Conservation (phyloP, 805 yeast species). For the Metschnikowia baotianmanensis region DNA sequence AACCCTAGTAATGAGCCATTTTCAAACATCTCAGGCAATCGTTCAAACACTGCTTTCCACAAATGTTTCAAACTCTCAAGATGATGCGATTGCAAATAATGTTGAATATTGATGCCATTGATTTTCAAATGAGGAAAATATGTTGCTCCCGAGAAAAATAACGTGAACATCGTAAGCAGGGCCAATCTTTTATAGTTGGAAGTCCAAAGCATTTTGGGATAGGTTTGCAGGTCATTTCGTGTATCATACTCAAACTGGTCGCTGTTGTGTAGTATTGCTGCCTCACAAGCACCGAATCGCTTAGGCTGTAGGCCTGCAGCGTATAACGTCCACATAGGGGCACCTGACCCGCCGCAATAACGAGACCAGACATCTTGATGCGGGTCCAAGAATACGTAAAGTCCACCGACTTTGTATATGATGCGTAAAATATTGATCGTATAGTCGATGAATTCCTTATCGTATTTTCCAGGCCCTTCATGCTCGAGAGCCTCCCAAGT, state of each 20-base stretch:
- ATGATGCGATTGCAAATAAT: conserved; percentile 66
- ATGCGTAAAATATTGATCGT: conserved; percentile 60
- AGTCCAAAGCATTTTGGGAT: conserved; percentile 91
- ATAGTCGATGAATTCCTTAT: conserved; percentile 69
- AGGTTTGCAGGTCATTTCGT: conserved; percentile 42
- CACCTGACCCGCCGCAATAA: conserved; percentile 86
- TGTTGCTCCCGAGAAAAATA: conserved; percentile 74
- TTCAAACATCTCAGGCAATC: conserved; percentile 32
- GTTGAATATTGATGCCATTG: conserved; percentile 74
- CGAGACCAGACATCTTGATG: conserved; percentile 97
- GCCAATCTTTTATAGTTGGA: conserved; percentile 80
- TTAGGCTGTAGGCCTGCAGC: conserved; percentile 84
- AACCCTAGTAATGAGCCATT: conserved; percentile 66
- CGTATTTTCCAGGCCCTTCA: conserved; percentile 79
- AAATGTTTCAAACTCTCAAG: conserved; percentile 46
- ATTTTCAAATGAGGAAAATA: conserved; percentile 76
- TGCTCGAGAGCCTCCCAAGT: conserved; percentile 96
- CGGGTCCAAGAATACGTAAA: conserved; percentile 79
- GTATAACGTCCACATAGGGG: conserved; percentile 89
- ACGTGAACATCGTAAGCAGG: conserved; percentile 75
- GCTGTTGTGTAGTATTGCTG: conserved; percentile 73
- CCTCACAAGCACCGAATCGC: conserved; percentile 69
- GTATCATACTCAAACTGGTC: conserved; percentile 27
- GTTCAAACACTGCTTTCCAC: conserved; percentile 30
- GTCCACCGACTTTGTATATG: conserved; percentile 61